Evolutionary conservation across 106 monocot genomes (phyloP), one percentile per base, ranked within the genome.

Genomic region (Chionographis japonica): DNA sequence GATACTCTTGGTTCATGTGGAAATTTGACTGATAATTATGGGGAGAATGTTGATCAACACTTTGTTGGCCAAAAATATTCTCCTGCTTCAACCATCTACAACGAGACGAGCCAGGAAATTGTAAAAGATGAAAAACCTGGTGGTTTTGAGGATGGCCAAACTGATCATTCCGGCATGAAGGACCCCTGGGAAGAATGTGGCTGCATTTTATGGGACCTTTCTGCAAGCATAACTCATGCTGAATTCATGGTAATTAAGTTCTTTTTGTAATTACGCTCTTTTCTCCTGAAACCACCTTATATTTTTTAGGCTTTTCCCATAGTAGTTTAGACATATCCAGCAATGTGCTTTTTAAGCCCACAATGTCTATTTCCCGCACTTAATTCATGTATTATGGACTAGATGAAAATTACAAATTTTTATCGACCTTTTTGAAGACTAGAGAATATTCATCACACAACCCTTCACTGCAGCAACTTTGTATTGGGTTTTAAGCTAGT

Each of bases 191-290:
- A 95, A 74, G 91, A 95, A 20, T 76, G 41, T 78, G 95, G 91
- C 11, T 95, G 95, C 78, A 76, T 88, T 46, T 77, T 95, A 12
- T 95, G 91, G 95, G 91, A 95, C 62, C 86, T 95, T 68, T 75
- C 95, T 69, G 85, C 79, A 35, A 81, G 69, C 56, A 78, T 61
- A 84, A 75, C 62, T 72, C 91, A 91, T 70, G 95, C 95, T 41
- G 86, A 84, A 71, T 70, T 88, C 52, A 95, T 95, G 95, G 95
- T 95, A 63, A 11, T 40, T 52, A 37, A 68, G 60, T 70, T 58
- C 37, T 54, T 60, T 16, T 56, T 37, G 41, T 8, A 18, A 11
- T 3, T 40, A 39, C 20, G 52, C 1, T 37, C 15, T 68, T 68
- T 54, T 11, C 6, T 53, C 38, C 0, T 37, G 50, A 67, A 52